phyloP scores from a whole-genome alignment of 2,329 filamentous ascomycete species.

The Fonsecaea nubica region DNA sequence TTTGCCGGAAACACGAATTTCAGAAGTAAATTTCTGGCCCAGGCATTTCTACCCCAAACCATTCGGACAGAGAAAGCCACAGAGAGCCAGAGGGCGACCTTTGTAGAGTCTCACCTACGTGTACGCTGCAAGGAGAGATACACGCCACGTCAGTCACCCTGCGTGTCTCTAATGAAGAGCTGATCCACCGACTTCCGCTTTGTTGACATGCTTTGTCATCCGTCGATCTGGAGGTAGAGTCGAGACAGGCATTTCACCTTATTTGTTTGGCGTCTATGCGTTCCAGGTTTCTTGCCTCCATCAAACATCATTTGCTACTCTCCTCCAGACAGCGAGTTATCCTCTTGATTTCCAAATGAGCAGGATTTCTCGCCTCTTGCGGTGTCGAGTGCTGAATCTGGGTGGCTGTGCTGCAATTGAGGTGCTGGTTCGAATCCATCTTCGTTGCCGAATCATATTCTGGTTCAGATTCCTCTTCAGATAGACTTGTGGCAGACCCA shows the following conservation, averaged over 20 bases:
- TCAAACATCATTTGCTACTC: conserved; percentile 21
- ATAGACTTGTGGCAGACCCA: not conserved
- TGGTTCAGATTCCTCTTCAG: not conserved
- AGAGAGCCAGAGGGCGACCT: not conserved
- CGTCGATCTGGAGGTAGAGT: not conserved
- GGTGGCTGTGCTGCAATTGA: conserved; percentile 4
- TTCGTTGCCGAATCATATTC: conserved; percentile 10
- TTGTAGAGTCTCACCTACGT: not conserved
- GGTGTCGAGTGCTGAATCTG: not conserved
- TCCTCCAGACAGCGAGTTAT: conserved; percentile 24
- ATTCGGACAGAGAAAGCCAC: not conserved
- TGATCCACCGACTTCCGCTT: not conserved
- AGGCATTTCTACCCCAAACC: not conserved
- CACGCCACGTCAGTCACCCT: not conserved
- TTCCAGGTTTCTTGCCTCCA: not conserved
- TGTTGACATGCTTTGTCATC: not conserved
- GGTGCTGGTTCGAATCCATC: conserved; percentile 2
- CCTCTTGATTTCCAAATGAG: conserved; percentile 12
- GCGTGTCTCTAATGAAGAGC: not conserved
- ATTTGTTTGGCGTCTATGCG: not conserved
- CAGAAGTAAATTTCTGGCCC: not conserved
- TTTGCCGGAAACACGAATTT: not conserved
- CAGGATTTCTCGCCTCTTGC: not conserved
- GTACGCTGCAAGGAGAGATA: not conserved
- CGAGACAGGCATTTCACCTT: not conserved